Evolutionary conservation across 2,329 filamentous ascomycete genomes (phyloP).

Genomic region (Aureobasidium melanogenum): DNA sequence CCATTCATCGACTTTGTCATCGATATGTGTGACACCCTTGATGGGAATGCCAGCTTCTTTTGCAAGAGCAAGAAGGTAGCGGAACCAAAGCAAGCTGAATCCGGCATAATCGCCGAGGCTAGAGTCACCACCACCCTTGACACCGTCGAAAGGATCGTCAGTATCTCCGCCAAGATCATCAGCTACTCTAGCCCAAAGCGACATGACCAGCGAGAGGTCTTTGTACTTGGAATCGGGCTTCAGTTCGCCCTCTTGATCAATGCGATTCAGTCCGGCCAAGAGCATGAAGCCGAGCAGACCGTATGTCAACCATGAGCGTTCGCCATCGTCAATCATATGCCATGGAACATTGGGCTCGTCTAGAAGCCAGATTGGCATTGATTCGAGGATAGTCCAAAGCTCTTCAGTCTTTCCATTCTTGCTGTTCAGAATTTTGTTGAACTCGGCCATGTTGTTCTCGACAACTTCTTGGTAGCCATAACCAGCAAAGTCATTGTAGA

Average conservation of each 20-base stretch:
- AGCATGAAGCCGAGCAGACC: constrained; percentile 1
- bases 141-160: background rate
- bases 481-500: constrained; percentile 4
- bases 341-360: background rate
- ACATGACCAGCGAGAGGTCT: background rate
- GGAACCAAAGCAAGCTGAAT: background rate
- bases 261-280: background rate
- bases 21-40: background rate
- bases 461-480: constrained; percentile 1
- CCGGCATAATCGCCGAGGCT: background rate
- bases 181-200: background rate
- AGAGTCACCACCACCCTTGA: background rate
- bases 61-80: background rate
- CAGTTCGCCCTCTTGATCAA: background rate
- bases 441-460: constrained; percentile 2
- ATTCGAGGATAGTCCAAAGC: background rate
- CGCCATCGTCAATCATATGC: background rate
- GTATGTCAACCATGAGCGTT: background rate
- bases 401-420: constrained; percentile 1
- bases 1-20: background rate
- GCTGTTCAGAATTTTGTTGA: background rate
- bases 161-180: background rate
- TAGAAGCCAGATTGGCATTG: background rate
- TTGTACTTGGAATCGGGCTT: background rate
- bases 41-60: background rate